Evolutionary conservation across 2,329 filamentous ascomycete genomes (phyloP), one percentile per base, ranked within the genome.

Genomic region (Ampelomyces quisqualis): DNA sequence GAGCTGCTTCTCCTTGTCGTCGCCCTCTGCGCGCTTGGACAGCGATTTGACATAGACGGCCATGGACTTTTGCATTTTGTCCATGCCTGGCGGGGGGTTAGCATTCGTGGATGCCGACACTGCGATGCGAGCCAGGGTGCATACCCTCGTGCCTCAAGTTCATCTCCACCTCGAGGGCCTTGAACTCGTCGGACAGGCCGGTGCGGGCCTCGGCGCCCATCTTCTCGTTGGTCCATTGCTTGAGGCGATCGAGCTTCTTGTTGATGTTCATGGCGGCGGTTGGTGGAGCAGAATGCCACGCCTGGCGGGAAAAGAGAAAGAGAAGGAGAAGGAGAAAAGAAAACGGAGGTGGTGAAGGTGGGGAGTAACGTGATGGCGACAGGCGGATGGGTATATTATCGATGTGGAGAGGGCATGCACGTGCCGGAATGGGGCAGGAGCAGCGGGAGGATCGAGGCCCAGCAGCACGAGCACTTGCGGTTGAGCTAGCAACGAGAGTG

Each of bases 141-240:
- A 53, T 76, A 95, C 90, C 91, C 54, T 95, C 88, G 53, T 94
- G 85, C 50, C 91, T 82, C 59, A 95, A 76, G 43, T 80, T 78
- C 90, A 97, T 97, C 72, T 97, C 91, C 40, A 81, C 77, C 72
- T 97, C 90, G 58, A 97, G 74, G 45, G 81, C 80, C 73, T 88
- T 94, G 79, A 97, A 97, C 62, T 96, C 86, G 37, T 97, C 90
- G 0, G 88, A 86, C 51, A 89, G 82, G 66, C 78, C 82, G 7
- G 91, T 96, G 73, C 90, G 93, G 71, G 84, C 80, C 71, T 96
- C 90, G 53, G 81, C 82, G 58, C 91, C 91, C 88, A 97, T 95
- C 73, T 90, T 88, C 74, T 97, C 91, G 56, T 89, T 89, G 24
- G 90, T 89, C 91, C 91, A 97, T 85, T 97, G 91, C 76, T 91